These are phyloP conservation scores for Coniochaeta ligniaria DNA, from an alignment of 2,329 filamentous ascomycete species.

Conservation along the genomic window DNA sequence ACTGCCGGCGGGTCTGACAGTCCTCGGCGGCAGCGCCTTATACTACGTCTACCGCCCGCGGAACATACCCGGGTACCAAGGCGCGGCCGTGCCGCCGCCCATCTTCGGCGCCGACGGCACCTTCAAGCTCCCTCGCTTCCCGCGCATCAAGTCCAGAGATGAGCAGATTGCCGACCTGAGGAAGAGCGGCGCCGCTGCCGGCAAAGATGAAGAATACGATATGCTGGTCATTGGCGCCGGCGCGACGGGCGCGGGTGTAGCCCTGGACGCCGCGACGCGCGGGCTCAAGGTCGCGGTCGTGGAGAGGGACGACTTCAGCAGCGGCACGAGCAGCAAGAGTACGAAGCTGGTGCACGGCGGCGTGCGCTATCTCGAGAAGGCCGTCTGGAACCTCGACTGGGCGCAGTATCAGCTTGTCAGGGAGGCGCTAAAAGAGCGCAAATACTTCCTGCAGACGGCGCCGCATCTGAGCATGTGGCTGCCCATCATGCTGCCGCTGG, in stretches of 20 bases:
- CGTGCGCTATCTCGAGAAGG: conserved; percentile 80
- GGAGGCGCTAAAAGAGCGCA: conserved; percentile 74
- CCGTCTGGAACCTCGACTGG: conserved; percentile 79
- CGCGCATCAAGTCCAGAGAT: conserved; percentile 51
- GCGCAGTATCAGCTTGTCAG: conserved; percentile 75
- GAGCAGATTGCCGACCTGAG: conserved; percentile 59
- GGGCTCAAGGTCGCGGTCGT: conserved; percentile 75
- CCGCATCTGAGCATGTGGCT: conserved; percentile 76
- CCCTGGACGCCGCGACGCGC: conserved; percentile 71
- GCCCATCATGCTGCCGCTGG: conserved; percentile 75
- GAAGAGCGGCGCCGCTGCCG: conserved; percentile 27
- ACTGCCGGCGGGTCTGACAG: conserved; percentile 32
- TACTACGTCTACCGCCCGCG: conserved; percentile 57
- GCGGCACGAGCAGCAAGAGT: conserved; percentile 78
- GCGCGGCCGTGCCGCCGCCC: conserved; percentile 62
- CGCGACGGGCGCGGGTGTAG: conserved; percentile 73
- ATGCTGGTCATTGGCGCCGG: conserved; percentile 73
- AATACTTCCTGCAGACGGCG: conserved; percentile 76
- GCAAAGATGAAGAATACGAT: conserved; percentile 55
- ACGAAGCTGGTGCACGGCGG: conserved; percentile 83
- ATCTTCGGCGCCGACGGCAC: conserved; percentile 61
- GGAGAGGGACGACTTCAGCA: conserved; percentile 76
- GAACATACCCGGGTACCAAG: conserved; percentile 64
- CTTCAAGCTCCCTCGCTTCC: conserved; percentile 60
- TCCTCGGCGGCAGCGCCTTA: conserved; percentile 35